A percentile compares a stretch with the other conserved stretches of the same genome.
Evolutionary conservation across 2,329 filamentous ascomycete genomes (phyloP).

Genomic region (Talaromyces pinophilus): DNA sequence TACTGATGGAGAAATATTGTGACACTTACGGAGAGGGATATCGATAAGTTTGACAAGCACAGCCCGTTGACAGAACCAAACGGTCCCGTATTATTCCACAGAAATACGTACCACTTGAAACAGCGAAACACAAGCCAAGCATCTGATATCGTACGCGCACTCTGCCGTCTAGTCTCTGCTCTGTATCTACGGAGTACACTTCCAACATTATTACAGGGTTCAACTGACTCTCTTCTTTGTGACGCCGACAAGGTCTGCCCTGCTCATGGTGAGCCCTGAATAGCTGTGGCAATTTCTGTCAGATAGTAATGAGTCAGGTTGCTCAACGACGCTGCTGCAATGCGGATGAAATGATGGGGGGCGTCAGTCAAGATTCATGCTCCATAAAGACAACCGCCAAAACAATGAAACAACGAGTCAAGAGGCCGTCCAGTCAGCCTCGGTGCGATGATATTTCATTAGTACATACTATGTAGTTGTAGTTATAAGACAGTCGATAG

Average conservation of each 20-base stretch:
- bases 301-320: neutral
- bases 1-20: neutral
- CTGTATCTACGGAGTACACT: neutral
- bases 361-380: neutral
- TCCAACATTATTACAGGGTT: neutral
- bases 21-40: neutral
- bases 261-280: neutral
- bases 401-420: neutral
- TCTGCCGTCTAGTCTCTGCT: too few species aligned
- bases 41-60: neutral
- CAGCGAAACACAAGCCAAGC: neutral
- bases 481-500: neutral
- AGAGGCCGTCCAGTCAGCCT: neutral
- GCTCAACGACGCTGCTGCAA: neutral
- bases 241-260: neutral
- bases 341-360: neutral
- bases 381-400: neutral
- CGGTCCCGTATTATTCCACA: neutral
- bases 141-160: neutral
- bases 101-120: neutral
- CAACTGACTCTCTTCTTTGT: neutral
- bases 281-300: neutral
- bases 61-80: slow-evolving; percentile 1
- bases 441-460: neutral
- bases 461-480: neutral